Evolutionary conservation across 2,329 filamentous ascomycete species (phyloP), one percentile per base, ranked within the genome.

Genomic region (Hypoxylon sp.): DNA sequence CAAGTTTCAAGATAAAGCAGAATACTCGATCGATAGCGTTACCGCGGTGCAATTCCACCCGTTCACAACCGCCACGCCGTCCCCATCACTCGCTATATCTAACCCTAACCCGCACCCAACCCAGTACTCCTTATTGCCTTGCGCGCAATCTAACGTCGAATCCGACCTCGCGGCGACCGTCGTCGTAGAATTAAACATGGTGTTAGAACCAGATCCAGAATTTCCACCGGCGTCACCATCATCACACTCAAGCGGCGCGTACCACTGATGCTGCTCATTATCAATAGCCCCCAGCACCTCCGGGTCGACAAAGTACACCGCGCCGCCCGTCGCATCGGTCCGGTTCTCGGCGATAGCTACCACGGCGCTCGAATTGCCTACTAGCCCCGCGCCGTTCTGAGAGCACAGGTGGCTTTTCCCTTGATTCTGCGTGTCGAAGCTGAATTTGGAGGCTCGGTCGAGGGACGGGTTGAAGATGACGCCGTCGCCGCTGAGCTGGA

Each of bases 71-170:
- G 76, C 76, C n/a, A 22, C 63, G 9, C 61, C 73, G 4, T 67
- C 73, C 26, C 66, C 68, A 29, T 74, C 65, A 26, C 71, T 75
- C 31, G 67, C 72, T 55, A 78, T 71, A 33, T 74, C 74, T 22
- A 79, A 55, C 39, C 74, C 74, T 53, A 79, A 11, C 24, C 77
- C 77, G 48, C 77, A 79, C 0, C 74, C 75, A 9, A 78, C 64
- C 77, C 76, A 79, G 48, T 72, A 65, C 44, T 42, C 64, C 65
- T 72, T 74, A 2, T 24, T 64, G 14, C 71, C 69, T 19, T 72
- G 70, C 11, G 46, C 52, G 59, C 77, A 78, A 8, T 26, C 48
- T 50, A 78, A 26, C 22, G 59, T 62, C 2, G 63, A 70, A 19
- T 35, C 52, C 1, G 22, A 17, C 11, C 24, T 42, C n/a, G n/a